Conservation (phyloP, 148 eudicot species). For the Spergularia marina region DNA sequence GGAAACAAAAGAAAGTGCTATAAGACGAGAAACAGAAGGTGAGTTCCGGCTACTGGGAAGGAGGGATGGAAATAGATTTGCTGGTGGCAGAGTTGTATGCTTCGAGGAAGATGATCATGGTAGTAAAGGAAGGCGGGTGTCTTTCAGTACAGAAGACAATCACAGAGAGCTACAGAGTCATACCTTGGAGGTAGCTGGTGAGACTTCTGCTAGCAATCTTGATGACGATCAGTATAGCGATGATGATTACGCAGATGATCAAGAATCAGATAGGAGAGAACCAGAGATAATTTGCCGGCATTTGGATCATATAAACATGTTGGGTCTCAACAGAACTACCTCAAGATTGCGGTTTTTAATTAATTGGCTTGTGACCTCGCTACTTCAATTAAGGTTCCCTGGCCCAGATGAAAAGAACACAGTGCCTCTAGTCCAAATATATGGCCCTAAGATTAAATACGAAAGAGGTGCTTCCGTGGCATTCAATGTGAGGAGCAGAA, state of each 20-base stretch:
- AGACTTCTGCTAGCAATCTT: constrained; percentile 45
- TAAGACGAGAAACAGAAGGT: constrained; percentile 92
- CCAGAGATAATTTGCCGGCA: constrained; percentile 80
- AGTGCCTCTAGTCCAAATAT: constrained; percentile 69
- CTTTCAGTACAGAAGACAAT: constrained; percentile 70
- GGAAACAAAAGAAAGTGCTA: constrained; percentile 73
- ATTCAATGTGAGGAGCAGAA: constrained; percentile 71
- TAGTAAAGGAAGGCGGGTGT: constrained; percentile 64
- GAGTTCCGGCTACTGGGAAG: constrained; percentile 87
- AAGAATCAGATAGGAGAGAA: constrained; percentile 62
- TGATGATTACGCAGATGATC: constrained; percentile 64
- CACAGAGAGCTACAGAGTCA: constrained; percentile 40
- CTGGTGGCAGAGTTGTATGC: constrained; percentile 63
- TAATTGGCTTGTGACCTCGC: constrained; percentile 90
- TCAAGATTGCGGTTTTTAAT: constrained; percentile 72
- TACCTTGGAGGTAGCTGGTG: constrained; percentile 55
- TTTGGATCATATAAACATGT: constrained; percentile 91
- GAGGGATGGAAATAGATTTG: constrained; percentile 63
- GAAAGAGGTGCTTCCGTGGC: constrained; percentile 97
- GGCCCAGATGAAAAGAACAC: constrained; percentile 41
- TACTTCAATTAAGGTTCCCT: constrained; percentile 64
- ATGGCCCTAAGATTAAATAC: constrained; percentile 92
- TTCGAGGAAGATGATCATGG: constrained; percentile 62
- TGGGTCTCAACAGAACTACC: constrained; percentile 89
- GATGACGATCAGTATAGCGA: constrained; percentile 69